These are phyloP conservation scores for Hylodesmum podocarpum DNA, from an alignment of 306 rosid genomes.

Conservation along the genomic window DNA sequence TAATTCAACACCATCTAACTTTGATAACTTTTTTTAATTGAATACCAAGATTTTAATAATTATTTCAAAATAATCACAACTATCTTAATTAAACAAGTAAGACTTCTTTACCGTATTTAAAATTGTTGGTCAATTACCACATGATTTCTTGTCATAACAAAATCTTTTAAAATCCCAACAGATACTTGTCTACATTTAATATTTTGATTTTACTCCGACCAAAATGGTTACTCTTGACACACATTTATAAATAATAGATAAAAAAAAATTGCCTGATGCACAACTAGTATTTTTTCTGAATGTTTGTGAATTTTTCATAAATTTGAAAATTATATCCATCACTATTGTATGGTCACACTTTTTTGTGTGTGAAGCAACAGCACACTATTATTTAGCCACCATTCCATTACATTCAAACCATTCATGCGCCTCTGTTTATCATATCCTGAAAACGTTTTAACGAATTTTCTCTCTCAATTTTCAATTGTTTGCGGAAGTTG, in stretches of 20 bases:
- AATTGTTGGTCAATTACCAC: too few relatives aligned
- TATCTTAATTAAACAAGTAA: too few relatives aligned
- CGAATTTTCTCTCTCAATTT: slow-evolving; percentile 51
- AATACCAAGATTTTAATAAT: too few relatives aligned
- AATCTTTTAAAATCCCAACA: too few relatives aligned
- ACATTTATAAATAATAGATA: not conserved
- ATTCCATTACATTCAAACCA: not conserved
- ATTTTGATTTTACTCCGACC: not conserved
- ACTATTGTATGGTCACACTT: not conserved
- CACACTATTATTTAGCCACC: not conserved
- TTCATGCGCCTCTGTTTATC: slow-evolving; percentile 40
- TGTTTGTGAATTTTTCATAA: not conserved
- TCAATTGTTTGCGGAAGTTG: slow-evolving; percentile 53
- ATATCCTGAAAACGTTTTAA: slow-evolving; percentile 44
- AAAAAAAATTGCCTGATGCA: not conserved
- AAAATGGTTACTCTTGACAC: not conserved
- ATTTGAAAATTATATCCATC: not conserved
- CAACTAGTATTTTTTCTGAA: not conserved
- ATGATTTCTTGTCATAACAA: too few relatives aligned
- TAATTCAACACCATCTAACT: too few relatives aligned
- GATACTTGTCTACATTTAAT: not conserved
- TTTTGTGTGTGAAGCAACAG: not conserved
- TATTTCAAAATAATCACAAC: too few relatives aligned
- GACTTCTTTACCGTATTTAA: too few relatives aligned
- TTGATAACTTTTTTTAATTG: too few relatives aligned